A percentile compares a stretch with the other conserved stretches of the same genome.
phyloP scores from a whole-genome alignment of 306 rosid species.

The Lotus japonicus region DNA sequence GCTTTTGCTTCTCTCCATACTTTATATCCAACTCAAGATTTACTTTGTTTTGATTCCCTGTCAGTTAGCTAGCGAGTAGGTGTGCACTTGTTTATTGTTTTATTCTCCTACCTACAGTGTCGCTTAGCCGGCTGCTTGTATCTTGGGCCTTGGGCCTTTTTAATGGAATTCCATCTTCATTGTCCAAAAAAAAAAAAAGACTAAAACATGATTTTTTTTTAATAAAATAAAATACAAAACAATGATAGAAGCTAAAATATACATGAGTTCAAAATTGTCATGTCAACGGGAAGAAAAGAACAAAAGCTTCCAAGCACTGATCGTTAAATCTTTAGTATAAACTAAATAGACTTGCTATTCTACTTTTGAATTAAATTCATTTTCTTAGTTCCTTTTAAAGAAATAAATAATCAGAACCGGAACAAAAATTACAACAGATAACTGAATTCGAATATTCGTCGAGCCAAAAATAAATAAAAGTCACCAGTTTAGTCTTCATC shows the following conservation, averaged over 20 bases:
- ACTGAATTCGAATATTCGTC: not conserved
- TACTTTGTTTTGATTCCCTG: too few species aligned
- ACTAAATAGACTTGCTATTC: not conserved
- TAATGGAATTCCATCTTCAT: too few species aligned
- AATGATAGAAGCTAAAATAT: not conserved
- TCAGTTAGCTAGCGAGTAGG: too few species aligned
- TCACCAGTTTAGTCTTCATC: conserved; percentile 50
- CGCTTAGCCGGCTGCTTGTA: too few species aligned
- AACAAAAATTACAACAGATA: not conserved
- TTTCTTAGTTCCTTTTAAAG: conserved; percentile 6
- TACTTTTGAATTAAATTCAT: not conserved
- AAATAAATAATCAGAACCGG: conserved; percentile 7
- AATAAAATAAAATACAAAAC: not conserved
- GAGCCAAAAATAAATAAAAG: conserved; percentile 2
- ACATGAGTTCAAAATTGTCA: not conserved
- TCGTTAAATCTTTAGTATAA: conserved; percentile 6
- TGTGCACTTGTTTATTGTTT: too few species aligned
- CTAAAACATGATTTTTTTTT: not conserved
- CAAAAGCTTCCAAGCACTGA: too few species aligned
- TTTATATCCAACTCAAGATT: too few species aligned
- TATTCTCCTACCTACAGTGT: too few species aligned
- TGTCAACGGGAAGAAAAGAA: too few species aligned
- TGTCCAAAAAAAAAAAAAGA: too few species aligned
- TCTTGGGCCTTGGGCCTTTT: too few species aligned
- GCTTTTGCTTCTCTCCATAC: too few species aligned